A percentile compares a stretch with the other conserved stretches of the same genome.
phyloP scores from a whole-genome alignment of 2,329 filamentous ascomycete genomes.

The Biscogniauxia marginata region DNA sequence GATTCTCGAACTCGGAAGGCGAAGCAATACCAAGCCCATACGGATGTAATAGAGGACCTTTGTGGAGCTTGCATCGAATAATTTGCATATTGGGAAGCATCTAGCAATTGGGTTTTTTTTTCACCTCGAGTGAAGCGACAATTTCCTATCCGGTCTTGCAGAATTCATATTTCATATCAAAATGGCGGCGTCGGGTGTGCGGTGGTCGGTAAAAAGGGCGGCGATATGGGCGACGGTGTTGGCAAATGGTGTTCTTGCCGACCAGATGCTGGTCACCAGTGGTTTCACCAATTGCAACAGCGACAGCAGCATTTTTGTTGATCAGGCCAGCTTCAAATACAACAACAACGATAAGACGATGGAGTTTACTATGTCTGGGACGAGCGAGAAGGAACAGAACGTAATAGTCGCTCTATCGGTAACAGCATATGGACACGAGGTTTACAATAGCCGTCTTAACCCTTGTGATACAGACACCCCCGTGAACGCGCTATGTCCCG shows the following conservation, averaged over 20 bases:
- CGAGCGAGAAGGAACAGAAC: conserved; percentile 71
- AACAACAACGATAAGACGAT: conserved; percentile 71
- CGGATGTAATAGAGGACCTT: conserved; percentile 10
- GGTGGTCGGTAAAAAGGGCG: conserved; percentile 29
- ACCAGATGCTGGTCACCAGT: conserved; percentile 73
- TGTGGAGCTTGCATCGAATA: conserved; percentile 5
- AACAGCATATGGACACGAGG: conserved; percentile 76
- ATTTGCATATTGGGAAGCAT: conserved; percentile 18
- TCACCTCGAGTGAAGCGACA: conserved; percentile 10
- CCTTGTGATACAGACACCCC: conserved; percentile 71
- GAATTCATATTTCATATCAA: conserved; percentile 12
- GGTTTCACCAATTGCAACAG: conserved; percentile 74
- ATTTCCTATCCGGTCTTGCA: conserved; percentile 16
- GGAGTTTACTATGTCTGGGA: conserved; percentile 79
- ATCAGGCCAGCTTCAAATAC: conserved; percentile 75
- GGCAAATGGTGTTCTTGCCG: conserved; percentile 54
- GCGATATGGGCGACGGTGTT: conserved; percentile 39
- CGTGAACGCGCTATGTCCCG: conserved; percentile 76
- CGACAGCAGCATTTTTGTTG: conserved; percentile 62
- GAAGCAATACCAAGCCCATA: conserved; percentile 8
- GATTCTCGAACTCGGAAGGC: conserved; percentile 2
- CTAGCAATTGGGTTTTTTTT: conserved; percentile 21
- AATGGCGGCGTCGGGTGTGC: conserved; percentile 28
- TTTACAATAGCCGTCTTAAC: conserved; percentile 80
- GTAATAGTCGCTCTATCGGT: conserved; percentile 76